phyloP scores from a whole-genome alignment of 2,329 filamentous ascomycete species.

The Thelonectria discophora region DNA sequence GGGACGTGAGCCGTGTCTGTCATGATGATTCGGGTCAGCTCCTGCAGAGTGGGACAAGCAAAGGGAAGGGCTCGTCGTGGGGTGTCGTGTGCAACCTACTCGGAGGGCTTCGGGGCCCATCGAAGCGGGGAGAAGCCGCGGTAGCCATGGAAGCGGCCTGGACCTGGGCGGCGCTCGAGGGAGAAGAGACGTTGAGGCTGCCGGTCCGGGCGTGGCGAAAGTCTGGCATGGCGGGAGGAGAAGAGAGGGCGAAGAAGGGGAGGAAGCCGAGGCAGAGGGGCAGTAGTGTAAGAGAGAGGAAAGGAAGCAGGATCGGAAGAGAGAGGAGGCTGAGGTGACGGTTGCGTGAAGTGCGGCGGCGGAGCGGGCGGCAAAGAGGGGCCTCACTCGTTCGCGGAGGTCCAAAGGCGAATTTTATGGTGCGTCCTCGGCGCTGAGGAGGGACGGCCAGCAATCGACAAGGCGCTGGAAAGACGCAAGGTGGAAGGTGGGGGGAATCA shows the following conservation, averaged over 20 bases:
- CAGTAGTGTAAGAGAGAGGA: conserved; percentile 22
- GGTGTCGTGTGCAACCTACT: conserved; percentile 54
- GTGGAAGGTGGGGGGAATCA: conserved; percentile 31
- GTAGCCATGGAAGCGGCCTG: conserved; percentile 41
- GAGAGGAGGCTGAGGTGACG: conserved; percentile 32
- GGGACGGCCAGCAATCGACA: conserved; percentile 37
- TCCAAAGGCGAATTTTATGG: conserved; percentile 32
- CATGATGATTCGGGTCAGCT: conserved; percentile 38
- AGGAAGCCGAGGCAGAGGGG: conserved; percentile 18
- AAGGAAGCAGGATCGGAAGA: conserved; percentile 18
- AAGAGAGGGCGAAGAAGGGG: conserved; percentile 23
- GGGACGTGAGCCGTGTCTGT: conserved; percentile 95
- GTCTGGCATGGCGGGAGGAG: conserved; percentile 54
- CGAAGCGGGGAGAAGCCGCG: conserved; percentile 55
- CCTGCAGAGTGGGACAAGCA: conserved; percentile 9
- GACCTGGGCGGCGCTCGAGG: conserved; percentile 45
- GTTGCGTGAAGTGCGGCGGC: conserved; percentile 40
- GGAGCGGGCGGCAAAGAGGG: conserved; percentile 42
- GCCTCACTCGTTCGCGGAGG: conserved; percentile 18
- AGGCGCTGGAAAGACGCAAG: no score
- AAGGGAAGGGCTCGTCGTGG: conserved; percentile 28
- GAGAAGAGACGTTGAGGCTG: conserved; percentile 60
- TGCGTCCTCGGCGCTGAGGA: conserved; percentile 27
- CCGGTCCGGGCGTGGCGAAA: conserved; percentile 66
- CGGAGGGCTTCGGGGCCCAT: conserved; percentile 69